Conservation (phyloP, 805 yeast species). For the Sporopachydermia lactativora region DNA sequence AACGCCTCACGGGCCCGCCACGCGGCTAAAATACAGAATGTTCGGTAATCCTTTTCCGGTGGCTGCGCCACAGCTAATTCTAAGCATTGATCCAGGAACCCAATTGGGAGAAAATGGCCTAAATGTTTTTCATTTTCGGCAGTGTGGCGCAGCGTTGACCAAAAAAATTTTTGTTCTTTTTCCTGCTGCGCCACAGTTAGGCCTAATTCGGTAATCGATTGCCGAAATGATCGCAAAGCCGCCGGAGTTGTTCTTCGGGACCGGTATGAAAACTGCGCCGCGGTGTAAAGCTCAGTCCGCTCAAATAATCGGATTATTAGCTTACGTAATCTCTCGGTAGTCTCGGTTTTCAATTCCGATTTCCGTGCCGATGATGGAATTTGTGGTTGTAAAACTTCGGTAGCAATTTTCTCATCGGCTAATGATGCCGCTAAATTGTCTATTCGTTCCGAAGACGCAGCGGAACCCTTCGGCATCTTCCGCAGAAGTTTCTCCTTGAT, state of each 20-base stretch:
- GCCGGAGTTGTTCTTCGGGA: neutral
- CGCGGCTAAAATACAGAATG: slow-evolving; percentile 8
- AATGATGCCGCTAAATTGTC: neutral
- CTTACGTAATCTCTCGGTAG: too few relatives aligned
- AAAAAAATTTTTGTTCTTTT: slow-evolving; percentile 21
- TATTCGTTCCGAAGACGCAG: neutral
- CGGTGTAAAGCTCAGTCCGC: neutral
- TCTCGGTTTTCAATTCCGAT: too few relatives aligned
- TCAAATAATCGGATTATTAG: too few relatives aligned
- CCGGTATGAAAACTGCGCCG: neutral
- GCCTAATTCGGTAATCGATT: slow-evolving; percentile 27
- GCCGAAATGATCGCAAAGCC: neutral
- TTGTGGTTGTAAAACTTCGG: too few relatives aligned
- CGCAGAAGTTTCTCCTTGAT: slow-evolving; percentile 48
- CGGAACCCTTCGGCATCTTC: slow-evolving; percentile 34
- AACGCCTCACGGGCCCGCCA: slow-evolving; percentile 12
- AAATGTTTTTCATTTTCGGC: slow-evolving; percentile 5
- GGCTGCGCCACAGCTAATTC: slow-evolving; percentile 12
- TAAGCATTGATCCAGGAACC: slow-evolving; percentile 9
- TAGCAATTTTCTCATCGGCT: too few relatives aligned
- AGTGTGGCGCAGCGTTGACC: slow-evolving; percentile 6
- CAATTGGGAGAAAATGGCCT: slow-evolving; percentile 9
- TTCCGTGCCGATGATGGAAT: too few relatives aligned
- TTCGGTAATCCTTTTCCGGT: slow-evolving; percentile 4
- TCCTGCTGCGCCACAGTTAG: slow-evolving; percentile 17